These are phyloP conservation scores for Cucumis cinereus DNA, from an alignment of 306 rosid species.

Conservation along the genomic window DNA sequence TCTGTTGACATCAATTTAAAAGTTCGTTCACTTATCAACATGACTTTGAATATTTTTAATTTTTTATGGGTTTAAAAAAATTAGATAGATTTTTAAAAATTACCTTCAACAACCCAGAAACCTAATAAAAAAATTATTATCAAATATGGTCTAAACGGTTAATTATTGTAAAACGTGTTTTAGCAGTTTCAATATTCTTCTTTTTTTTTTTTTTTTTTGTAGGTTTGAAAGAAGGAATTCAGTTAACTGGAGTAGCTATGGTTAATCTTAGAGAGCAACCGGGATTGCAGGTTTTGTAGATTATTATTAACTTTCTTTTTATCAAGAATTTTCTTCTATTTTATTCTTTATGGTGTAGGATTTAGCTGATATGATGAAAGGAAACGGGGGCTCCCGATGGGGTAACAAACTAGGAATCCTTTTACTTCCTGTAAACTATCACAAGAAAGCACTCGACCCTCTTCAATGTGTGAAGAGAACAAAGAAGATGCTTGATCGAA, in stretches of 20 bases:
- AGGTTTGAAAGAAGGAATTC: constrained; percentile 65
- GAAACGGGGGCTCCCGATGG: constrained; percentile 54
- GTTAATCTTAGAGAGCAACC: constrained; percentile 57
- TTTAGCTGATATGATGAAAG: constrained; percentile 43
- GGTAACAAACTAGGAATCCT: constrained; percentile 69
- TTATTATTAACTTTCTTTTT: background rate
- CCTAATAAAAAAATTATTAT: background rate
- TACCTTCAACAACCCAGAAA: too few species aligned
- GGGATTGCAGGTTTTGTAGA: constrained; percentile 51
- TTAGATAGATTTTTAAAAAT: too few species aligned
- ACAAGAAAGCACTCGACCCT: constrained; percentile 31
- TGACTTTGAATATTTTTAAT: too few species aligned
- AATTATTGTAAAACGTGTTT: background rate
- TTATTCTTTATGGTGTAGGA: constrained; percentile 25
- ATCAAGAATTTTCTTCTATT: too few species aligned
- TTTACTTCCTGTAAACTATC: constrained; percentile 57
- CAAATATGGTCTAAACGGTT: background rate
- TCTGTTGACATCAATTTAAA: too few species aligned
- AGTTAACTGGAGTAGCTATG: constrained; percentile 76
- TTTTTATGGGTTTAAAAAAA: too few species aligned
- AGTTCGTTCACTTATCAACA: too few species aligned
- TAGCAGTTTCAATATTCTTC: background rate
- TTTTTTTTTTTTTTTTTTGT: constrained; percentile 1
- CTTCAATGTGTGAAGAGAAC: constrained; percentile 47
- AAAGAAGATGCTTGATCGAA: constrained; percentile 56